Evolutionary conservation across 495 filamentous ascomycete species (phyloP).

Genomic region (Penicilliopsis zonata): DNA sequence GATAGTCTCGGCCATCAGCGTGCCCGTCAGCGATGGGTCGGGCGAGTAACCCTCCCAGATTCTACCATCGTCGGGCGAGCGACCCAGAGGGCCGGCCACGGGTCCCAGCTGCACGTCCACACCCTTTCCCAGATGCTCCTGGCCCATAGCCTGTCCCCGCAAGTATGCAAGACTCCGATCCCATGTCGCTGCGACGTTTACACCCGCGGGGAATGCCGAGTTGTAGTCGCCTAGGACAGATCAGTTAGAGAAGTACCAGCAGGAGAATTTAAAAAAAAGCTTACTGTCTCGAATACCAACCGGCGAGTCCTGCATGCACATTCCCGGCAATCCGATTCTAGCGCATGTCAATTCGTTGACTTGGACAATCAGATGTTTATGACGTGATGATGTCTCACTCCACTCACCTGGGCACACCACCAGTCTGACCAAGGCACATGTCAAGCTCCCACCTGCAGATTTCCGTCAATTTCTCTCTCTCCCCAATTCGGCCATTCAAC

Average conservation of each 20-base stretch:
- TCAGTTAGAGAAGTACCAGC: background rate
- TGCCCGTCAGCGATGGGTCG: constrained; percentile 66
- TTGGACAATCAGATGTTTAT: background rate
- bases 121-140: constrained; percentile 71
- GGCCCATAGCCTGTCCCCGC: constrained; percentile 68
- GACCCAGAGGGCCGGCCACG: constrained; percentile 76
- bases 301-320: constrained; percentile 88
- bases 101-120: constrained; percentile 81
- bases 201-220: constrained; percentile 70
- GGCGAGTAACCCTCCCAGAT: constrained; percentile 71
- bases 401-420: constrained; percentile 27
- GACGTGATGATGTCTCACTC: background rate
- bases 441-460: constrained; percentile 57
- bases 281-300: constrained; percentile 66
- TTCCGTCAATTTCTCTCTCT: background rate
- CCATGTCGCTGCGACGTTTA: constrained; percentile 75
- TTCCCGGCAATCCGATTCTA: constrained; percentile 63
- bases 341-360: constrained; percentile 28
- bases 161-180: constrained; percentile 59
- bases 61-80: constrained; percentile 64
- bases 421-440: constrained; percentile 66
- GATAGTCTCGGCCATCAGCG: constrained; percentile 60
- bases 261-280: constrained; percentile 4
- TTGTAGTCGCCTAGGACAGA: constrained; percentile 49
- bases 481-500: constrained; percentile 1